Conservation (phyloP, 306 rosid genomes). For the Cicer arietinum region DNA sequence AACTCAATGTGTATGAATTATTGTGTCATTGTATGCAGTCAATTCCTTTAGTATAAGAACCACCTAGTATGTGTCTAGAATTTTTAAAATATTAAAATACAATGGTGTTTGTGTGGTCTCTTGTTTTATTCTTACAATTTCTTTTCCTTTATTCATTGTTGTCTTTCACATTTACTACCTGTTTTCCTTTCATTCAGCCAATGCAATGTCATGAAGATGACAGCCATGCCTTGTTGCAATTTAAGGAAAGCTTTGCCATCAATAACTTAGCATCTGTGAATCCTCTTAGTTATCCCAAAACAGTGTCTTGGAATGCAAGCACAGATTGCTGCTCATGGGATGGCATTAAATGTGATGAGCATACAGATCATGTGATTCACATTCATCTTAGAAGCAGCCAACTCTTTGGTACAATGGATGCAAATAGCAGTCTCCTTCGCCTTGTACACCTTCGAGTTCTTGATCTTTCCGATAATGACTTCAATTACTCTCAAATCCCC, state of each 20-base stretch:
- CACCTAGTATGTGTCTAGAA: background rate
- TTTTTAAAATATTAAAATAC: background rate
- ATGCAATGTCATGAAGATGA: conserved; percentile 25
- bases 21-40: background rate
- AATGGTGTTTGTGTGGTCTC: conserved; percentile 18
- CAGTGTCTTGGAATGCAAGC: conserved; percentile 35
- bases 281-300: conserved; percentile 42
- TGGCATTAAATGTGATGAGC: conserved; percentile 42
- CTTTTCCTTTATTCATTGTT: conserved; percentile 16
- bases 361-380: conserved; percentile 25
- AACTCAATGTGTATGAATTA: too few species aligned
- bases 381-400: conserved; percentile 41
- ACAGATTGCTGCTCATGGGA: conserved; percentile 47
- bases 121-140: background rate
- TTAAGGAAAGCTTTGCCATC: conserved; percentile 35
- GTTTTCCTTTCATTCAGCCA: background rate
- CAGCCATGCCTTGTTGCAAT: conserved; percentile 40
- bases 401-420: conserved; percentile 25
- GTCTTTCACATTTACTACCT: background rate
- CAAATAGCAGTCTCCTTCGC: conserved; percentile 14
- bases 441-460: conserved; percentile 30
- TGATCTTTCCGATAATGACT: conserved; percentile 44
- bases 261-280: background rate
- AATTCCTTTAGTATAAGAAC: conserved; percentile 12
- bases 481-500: conserved; percentile 47